Percentiles rank a stretch among this genome's conserved stretches.
These are phyloP conservation scores for Danielozyma ontarioensis DNA, from an alignment of 805 yeast genomes.

Conservation along the genomic window DNA sequence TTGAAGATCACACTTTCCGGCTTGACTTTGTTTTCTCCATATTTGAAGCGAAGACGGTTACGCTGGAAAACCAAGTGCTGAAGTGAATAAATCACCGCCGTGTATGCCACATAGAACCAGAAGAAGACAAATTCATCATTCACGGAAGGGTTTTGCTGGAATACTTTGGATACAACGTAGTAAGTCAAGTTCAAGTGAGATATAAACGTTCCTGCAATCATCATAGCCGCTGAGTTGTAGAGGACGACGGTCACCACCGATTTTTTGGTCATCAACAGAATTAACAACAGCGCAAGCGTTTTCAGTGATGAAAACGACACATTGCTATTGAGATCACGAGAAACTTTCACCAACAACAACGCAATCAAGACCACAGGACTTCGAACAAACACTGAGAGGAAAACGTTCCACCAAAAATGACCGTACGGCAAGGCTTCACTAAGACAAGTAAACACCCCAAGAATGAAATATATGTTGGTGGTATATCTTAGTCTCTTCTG, in stretches of 20 bases:
- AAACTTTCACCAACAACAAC: conserved; percentile 19
- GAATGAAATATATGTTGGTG: conserved; percentile 23
- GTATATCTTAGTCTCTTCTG: conserved; percentile 31
- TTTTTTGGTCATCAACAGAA: conserved; percentile 10
- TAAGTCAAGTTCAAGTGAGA: conserved; percentile 22
- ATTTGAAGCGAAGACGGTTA: conserved; percentile 46
- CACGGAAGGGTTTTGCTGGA: conserved; percentile 29
- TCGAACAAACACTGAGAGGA: conserved; percentile 16
- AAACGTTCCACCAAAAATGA: conserved; percentile 26
- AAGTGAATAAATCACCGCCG: conserved; percentile 42
- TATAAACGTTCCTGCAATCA: conserved; percentile 19
- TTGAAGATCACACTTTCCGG: conserved; percentile 31
- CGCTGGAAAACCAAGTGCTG: conserved; percentile 52
- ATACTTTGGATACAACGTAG: conserved; percentile 33
- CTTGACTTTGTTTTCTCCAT: conserved; percentile 28
- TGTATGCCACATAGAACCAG: conserved; percentile 40
- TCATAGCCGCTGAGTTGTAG: conserved; percentile 18
- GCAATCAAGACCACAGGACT: conserved; percentile 29
- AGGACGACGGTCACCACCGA: conserved; percentile 13
- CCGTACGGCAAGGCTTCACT: conserved; percentile 23
- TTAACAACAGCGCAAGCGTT: conserved; percentile 19
- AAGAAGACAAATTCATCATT: conserved; percentile 45
- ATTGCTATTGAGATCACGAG: conserved; percentile 19
- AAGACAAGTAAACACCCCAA: conserved; percentile 21
- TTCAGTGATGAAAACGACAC: conserved; percentile 28